Conservation (phyloP, 2,329 filamentous ascomycete genomes). For the Aspergillus brasiliensis region DNA sequence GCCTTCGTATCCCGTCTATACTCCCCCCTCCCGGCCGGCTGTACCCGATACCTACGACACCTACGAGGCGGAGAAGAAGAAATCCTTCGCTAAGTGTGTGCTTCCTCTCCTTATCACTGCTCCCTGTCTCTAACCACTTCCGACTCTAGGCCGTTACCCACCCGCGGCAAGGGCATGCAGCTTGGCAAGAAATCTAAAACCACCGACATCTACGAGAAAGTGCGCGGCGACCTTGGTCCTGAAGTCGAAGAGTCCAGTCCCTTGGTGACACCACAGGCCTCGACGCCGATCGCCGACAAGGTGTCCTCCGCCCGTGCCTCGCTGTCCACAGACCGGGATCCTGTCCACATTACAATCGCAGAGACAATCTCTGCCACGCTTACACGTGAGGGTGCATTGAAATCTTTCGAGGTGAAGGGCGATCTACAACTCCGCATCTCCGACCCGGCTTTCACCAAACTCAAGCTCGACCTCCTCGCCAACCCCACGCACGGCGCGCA, state of each 20-base stretch:
- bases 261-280: slow-evolving; percentile 63
- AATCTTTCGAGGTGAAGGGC: slow-evolving; percentile 84
- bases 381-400: slow-evolving; percentile 82
- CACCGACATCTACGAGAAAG: slow-evolving; percentile 94
- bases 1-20: slow-evolving; percentile 87
- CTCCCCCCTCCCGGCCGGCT: slow-evolving; percentile 71
- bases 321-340: slow-evolving; percentile 74
- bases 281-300: slow-evolving; percentile 55
- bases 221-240: slow-evolving; percentile 85
- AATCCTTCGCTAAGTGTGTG: slow-evolving; percentile 74
- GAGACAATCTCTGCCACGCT: slow-evolving; percentile 90
- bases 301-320: slow-evolving; percentile 60
- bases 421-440: slow-evolving; percentile 89
- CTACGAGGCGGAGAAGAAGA: slow-evolving; percentile 98
- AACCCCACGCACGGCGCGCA: slow-evolving; percentile 80
- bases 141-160: slow-evolving; percentile 57
- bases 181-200: slow-evolving; percentile 98
- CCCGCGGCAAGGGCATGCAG: slow-evolving; percentile 97
- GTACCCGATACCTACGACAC: slow-evolving; percentile 83
- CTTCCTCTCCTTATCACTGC: not conserved
- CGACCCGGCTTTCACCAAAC: slow-evolving; percentile 84
- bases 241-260: slow-evolving; percentile 75
- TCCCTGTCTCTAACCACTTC: slow-evolving; percentile 27
- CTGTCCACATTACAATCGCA: slow-evolving; percentile 82
- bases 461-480: slow-evolving; percentile 80